Conservation (phyloP, 306 rosid species). For the Quercus gilva region DNA sequence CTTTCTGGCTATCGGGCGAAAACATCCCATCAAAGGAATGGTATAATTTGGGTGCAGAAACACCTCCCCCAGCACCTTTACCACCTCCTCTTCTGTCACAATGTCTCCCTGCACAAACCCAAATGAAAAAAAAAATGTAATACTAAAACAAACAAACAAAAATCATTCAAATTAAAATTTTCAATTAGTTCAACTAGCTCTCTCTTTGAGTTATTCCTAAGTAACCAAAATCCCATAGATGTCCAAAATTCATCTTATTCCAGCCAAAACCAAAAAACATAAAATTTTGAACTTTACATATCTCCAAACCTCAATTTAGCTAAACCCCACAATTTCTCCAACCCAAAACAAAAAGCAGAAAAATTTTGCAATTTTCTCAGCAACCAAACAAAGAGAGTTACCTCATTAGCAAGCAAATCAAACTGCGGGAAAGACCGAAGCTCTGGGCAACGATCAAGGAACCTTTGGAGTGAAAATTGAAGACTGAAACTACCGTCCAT, state of each 20-base stretch:
- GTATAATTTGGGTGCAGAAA: conserved; percentile 71
- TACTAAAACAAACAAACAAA: background rate
- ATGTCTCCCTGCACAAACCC: conserved; percentile 39
- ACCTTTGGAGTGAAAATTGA: conserved; percentile 52
- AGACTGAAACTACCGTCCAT: conserved; percentile 69
- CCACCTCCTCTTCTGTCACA: conserved; percentile 63
- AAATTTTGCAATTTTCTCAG: background rate
- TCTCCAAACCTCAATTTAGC: background rate
- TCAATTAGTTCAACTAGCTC: background rate
- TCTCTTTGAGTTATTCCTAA: no score
- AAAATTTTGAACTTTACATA: background rate
- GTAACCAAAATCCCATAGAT: no score
- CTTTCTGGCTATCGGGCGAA: conserved; percentile 50
- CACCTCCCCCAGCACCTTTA: conserved; percentile 48
- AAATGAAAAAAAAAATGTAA: background rate
- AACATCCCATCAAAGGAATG: conserved; percentile 68
- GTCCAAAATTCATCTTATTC: no score
- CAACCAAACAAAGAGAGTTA: conserved; percentile 9
- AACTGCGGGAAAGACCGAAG: conserved; percentile 46
- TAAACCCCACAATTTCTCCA: background rate
- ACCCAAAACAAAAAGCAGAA: background rate
- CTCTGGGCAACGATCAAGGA: conserved; percentile 69
- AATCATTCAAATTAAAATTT: background rate
- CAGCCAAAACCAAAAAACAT: no score
- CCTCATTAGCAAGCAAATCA: conserved; percentile 39